Evolutionary conservation across 306 rosid genomes (phyloP).

Genomic region (Phaseolus lunatus): DNA sequence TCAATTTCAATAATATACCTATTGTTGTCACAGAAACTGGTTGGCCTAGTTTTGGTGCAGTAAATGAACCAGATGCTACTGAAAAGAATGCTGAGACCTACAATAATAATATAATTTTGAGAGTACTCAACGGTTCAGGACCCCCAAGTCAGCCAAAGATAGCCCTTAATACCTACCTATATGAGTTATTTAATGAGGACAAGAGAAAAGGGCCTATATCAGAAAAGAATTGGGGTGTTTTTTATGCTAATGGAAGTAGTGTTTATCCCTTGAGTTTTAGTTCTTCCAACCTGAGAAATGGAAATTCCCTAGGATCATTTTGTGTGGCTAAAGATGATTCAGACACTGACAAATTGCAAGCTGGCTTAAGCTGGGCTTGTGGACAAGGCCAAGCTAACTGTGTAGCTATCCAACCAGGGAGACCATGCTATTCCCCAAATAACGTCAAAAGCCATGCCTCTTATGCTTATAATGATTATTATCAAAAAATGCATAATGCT

Average conservation of each 20-base stretch:
- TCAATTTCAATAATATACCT: slow-evolving; percentile 74
- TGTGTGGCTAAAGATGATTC: slow-evolving; percentile 80
- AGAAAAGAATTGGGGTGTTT: slow-evolving; percentile 76
- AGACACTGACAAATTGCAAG: slow-evolving; percentile 76
- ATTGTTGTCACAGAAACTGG: slow-evolving; percentile 87
- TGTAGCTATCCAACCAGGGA: slow-evolving; percentile 74
- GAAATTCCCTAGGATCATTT: slow-evolving; percentile 67
- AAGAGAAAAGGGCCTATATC: slow-evolving; percentile 75
- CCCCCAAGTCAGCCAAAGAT: slow-evolving; percentile 75
- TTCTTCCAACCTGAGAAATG: slow-evolving; percentile 48
- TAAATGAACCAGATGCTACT: slow-evolving; percentile 79
- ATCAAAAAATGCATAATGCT: slow-evolving; percentile 68
- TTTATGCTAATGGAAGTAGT: slow-evolving; percentile 68
- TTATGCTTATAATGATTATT: slow-evolving; percentile 64
- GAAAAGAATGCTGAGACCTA: slow-evolving; percentile 75
- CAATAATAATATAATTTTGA: slow-evolving; percentile 65
- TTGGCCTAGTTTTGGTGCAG: slow-evolving; percentile 87
- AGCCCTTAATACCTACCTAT: slow-evolving; percentile 70
- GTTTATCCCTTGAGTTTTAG: slow-evolving; percentile 70
- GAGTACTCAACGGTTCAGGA: slow-evolving; percentile 91
- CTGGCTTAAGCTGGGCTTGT: slow-evolving; percentile 89
- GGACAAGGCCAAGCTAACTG: slow-evolving; percentile 90
- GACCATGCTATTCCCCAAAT: slow-evolving; percentile 75
- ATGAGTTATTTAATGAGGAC: slow-evolving; percentile 87
- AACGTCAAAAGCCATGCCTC: slow-evolving; percentile 69